Conservation (phyloP, 192 early-diverging fungal genomes). For the Dissophora ornata region DNA sequence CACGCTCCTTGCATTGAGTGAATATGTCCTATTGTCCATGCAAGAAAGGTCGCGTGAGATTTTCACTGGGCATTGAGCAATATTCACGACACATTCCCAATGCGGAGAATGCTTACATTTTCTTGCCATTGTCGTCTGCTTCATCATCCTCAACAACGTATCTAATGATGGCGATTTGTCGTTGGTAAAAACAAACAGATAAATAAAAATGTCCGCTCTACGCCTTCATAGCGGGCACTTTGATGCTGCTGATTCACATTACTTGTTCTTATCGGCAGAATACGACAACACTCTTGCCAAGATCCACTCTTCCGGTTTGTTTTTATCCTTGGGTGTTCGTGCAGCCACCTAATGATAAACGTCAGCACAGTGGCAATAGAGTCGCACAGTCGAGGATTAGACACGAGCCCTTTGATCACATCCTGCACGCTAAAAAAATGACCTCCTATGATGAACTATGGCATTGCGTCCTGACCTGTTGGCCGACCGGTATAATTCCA, state of each 20-base stretch:
- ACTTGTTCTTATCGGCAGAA: conserved; percentile 62
- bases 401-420: too few species aligned
- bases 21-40: conserved; percentile 56
- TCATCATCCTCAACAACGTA: conserved; percentile 70
- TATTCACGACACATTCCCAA: neutral
- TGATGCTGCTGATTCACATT: conserved; percentile 2
- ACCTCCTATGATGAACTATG: too few species aligned
- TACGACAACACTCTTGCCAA: conserved; percentile 60
- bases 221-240: too few species aligned
- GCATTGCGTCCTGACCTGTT: conserved; percentile 26
- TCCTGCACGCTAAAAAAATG: conserved; percentile 5
- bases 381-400: too few species aligned
- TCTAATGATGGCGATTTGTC: too few species aligned
- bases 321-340: conserved; percentile 61
- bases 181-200: neutral
- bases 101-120: conserved; percentile 47
- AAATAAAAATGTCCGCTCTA: too few species aligned
- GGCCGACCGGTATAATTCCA: conserved; percentile 48
- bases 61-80: too few species aligned
- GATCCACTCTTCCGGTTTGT: conserved; percentile 67
- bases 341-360: too few species aligned
- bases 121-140: conserved; percentile 60
- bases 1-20: conserved; percentile 57
- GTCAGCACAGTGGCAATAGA: too few species aligned
- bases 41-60: neutral